Conservation (phyloP, 441 rosid genomes). For the Heliophila coronopifolia region DNA sequence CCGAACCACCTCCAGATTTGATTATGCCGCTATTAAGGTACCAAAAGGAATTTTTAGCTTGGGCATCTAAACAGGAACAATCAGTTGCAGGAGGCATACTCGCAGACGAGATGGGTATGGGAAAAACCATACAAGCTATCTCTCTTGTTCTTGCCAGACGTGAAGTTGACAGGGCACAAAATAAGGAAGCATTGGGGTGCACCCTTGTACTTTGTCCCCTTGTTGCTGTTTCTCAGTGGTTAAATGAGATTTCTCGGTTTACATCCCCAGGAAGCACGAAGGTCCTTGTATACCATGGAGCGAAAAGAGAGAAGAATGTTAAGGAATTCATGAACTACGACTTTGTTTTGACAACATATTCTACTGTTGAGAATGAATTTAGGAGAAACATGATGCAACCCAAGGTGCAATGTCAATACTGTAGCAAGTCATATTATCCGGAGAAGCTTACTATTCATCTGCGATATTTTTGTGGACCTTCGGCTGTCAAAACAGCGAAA, state of each 20-base stretch:
- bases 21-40: conserved; percentile 69
- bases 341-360: conserved; percentile 86
- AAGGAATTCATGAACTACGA: conserved; percentile 58
- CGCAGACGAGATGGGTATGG: conserved; percentile 99
- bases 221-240: conserved; percentile 94
- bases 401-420: conserved; percentile 54
- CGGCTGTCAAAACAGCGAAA: conserved; percentile 57
- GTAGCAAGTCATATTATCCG: conserved; percentile 54
- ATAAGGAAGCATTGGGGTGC: conserved; percentile 24
- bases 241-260: conserved; percentile 60
- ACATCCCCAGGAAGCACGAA: conserved; percentile 71
- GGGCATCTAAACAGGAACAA: conserved; percentile 87
- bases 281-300: conserved; percentile 79
- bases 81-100: conserved; percentile 81
- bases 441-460: conserved; percentile 47
- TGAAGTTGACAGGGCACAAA: conserved; percentile 26
- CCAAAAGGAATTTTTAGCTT: conserved; percentile 92
- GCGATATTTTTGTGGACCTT: conserved; percentile 67
- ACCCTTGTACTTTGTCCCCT: conserved; percentile 91
- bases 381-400: conserved; percentile 73
- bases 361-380: conserved; percentile 70
- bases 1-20: conserved; percentile 64
- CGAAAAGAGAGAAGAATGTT: conserved; percentile 49
- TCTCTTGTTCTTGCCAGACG: conserved; percentile 86
- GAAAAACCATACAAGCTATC: conserved; percentile 92